Percentiles rank a stretch among this genome's conserved stretches.
Evolutionary conservation across 495 filamentous ascomycete species (phyloP).

Genomic region (Penicillium canescens): DNA sequence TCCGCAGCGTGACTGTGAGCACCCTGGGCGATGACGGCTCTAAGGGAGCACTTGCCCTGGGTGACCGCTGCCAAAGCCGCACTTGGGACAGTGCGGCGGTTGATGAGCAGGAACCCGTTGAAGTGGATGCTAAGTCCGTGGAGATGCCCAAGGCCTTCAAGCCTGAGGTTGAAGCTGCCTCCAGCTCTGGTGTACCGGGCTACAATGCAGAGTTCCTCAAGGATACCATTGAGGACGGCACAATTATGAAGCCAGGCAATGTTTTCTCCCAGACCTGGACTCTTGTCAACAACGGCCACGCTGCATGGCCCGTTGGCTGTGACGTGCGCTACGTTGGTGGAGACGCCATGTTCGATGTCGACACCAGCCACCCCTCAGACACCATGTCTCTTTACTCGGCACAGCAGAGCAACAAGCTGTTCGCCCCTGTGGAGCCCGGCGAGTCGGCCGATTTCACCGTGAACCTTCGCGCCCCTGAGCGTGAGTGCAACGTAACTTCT

Average conservation of each 20-base stretch:
- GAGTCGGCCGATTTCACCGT: conserved; percentile 81
- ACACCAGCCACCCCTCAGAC: conserved; percentile 72
- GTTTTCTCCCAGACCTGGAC: conserved; percentile 92
- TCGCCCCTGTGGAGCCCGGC: conserved; percentile 65
- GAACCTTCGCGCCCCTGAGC: conserved; percentile 72
- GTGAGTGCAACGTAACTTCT: conserved; percentile 76
- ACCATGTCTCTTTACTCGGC: conserved; percentile 68
- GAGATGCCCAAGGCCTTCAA: conserved; percentile 40
- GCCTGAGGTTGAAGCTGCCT: conserved; percentile 12
- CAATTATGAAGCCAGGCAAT: conserved; percentile 62
- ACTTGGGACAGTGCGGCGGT: conserved; percentile 51
- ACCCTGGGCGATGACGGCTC: conserved; percentile 75
- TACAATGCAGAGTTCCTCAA: conserved; percentile 76
- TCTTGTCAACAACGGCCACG: conserved; percentile 78
- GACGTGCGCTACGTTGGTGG: conserved; percentile 89
- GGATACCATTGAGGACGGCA: conserved; percentile 78
- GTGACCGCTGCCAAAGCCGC: conserved; percentile 54
- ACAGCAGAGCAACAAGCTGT: conserved; percentile 78
- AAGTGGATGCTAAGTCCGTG: conserved; percentile 57
- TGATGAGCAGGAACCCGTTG: conserved; percentile 37
- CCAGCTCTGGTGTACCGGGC: conserved; percentile 7
- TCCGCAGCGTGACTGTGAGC: conserved; percentile 85
- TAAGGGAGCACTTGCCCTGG: conserved; percentile 64
- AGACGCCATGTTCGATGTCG: conserved; percentile 91
- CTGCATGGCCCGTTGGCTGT: conserved; percentile 83